phyloP scores from a whole-genome alignment of 805 yeast species.

The Ogataea wickerhamii region DNA sequence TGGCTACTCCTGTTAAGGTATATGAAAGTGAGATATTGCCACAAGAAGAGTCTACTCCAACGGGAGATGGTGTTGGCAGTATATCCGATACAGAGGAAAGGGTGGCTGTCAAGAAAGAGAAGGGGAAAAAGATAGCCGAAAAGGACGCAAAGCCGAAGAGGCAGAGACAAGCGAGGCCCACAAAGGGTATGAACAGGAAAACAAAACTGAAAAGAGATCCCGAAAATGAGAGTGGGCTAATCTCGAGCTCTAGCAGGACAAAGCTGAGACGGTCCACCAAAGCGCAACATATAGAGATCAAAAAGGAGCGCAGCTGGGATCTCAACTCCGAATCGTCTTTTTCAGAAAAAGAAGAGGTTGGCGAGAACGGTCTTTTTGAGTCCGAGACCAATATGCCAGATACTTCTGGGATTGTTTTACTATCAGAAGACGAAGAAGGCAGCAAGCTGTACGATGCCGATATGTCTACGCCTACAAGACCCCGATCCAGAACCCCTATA shows the following conservation, averaged over 20 bases:
- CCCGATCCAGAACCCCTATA: neutral
- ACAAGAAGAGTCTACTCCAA: neutral
- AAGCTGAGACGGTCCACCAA: neutral
- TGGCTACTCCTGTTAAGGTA: too few species aligned
- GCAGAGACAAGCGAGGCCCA: neutral
- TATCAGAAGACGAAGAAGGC: constrained; percentile 14
- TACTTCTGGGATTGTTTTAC: constrained; percentile 16
- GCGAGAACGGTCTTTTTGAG: neutral
- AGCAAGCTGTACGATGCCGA: neutral
- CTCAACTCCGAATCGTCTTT: constrained; percentile 2
- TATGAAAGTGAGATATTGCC: neutral
- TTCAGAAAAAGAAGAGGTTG: constrained; percentile 1
- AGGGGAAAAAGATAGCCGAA: neutral
- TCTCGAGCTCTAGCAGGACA: neutral
- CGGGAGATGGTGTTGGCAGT: neutral
- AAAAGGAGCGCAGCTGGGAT: neutral
- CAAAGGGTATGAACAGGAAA: neutral
- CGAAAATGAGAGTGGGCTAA: constrained; percentile 1
- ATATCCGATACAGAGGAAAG: neutral
- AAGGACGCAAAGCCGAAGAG: neutral
- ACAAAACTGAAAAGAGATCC: constrained; percentile 1
- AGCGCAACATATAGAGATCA: neutral
- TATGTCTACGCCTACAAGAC: constrained; percentile 6
- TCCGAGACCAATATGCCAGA: constrained; percentile 11
- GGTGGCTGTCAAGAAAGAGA: constrained; percentile 1